Percentiles rank a stretch among this genome's conserved stretches.
These are phyloP conservation scores for Neonectria ditissima DNA, from an alignment of 2,329 filamentous ascomycete genomes.

Conservation along the genomic window DNA sequence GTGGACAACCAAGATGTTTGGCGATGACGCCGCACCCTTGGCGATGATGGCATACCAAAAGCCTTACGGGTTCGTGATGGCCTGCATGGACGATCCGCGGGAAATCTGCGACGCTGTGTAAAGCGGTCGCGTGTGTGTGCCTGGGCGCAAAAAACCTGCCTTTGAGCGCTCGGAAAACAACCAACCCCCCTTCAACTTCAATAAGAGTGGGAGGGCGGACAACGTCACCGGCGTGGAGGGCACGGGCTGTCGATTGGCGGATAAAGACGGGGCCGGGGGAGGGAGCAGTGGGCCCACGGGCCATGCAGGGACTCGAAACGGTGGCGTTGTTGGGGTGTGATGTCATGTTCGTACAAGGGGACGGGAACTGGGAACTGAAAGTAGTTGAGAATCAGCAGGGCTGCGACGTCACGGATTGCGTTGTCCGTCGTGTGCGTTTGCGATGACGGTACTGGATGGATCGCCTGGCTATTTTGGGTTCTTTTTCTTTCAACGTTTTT, in stretches of 20 bases:
- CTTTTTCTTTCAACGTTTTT: too few relatives aligned
- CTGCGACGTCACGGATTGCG: background rate
- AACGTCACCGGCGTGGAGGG: conserved; percentile 37
- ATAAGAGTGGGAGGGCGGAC: conserved; percentile 5
- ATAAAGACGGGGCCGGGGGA: conserved; percentile 9
- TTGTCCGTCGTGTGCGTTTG: background rate
- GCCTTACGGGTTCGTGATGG: conserved; percentile 1
- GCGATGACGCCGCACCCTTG: conserved; percentile 15
- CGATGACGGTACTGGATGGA: background rate
- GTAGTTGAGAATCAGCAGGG: conserved; percentile 9
- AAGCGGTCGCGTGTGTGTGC: too few relatives aligned
- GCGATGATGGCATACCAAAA: conserved; percentile 21
- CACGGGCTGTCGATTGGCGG: conserved; percentile 34
- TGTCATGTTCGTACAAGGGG: conserved; percentile 33
- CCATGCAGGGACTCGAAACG: conserved; percentile 37
- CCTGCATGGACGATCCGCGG: conserved; percentile 13
- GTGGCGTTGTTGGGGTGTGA: conserved; percentile 29
- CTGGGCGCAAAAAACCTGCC: conserved; percentile 30
- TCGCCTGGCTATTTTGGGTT: too few relatives aligned
- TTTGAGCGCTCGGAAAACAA: too few relatives aligned
- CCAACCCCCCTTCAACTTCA: too few relatives aligned
- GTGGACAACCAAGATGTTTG: conserved; percentile 1
- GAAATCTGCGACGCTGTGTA: background rate
- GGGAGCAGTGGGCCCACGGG: conserved; percentile 1
- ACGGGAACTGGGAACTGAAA: background rate